phyloP scores from a whole-genome alignment of 768 basidiomycete species.

The Pisolithus microcarpus region DNA sequence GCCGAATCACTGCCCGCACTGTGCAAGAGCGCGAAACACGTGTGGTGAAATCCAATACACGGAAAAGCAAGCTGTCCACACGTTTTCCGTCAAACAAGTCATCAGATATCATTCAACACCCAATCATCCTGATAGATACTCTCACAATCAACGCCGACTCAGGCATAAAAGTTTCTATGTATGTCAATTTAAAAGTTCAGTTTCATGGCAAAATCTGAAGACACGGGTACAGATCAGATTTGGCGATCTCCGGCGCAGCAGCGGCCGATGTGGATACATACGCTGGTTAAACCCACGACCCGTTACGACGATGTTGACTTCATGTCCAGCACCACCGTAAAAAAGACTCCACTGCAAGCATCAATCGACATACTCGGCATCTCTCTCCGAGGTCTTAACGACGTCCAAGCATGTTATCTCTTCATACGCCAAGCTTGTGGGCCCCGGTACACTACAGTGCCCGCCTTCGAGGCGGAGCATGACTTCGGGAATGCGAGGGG shows the following conservation, averaged over 20 bases:
- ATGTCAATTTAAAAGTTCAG: background rate
- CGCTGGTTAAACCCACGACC: background rate
- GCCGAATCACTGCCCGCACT: too few species aligned
- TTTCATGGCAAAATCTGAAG: background rate
- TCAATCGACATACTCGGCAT: background rate
- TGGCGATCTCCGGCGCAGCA: background rate
- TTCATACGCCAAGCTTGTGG: slow-evolving; percentile 5
- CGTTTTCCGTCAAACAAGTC: background rate
- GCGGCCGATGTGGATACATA: background rate
- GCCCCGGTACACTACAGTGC: slow-evolving; percentile 9
- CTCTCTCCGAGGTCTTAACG: slow-evolving; percentile 1
- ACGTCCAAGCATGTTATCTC: slow-evolving; percentile 3
- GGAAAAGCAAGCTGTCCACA: background rate
- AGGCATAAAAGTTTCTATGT: background rate
- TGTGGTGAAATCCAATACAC: background rate
- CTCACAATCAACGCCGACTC: background rate
- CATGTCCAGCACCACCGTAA: background rate
- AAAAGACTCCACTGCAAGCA: background rate
- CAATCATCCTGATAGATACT: background rate
- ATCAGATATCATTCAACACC: slow-evolving; percentile 1
- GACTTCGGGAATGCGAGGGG: slow-evolving; percentile 23
- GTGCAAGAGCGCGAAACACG: background rate
- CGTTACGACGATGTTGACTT: background rate
- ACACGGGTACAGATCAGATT: background rate
- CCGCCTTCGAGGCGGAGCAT: slow-evolving; percentile 21